Evolutionary conservation across 768 basidiomycete species (phyloP).

Genomic region (Auricularia heimuer): DNA sequence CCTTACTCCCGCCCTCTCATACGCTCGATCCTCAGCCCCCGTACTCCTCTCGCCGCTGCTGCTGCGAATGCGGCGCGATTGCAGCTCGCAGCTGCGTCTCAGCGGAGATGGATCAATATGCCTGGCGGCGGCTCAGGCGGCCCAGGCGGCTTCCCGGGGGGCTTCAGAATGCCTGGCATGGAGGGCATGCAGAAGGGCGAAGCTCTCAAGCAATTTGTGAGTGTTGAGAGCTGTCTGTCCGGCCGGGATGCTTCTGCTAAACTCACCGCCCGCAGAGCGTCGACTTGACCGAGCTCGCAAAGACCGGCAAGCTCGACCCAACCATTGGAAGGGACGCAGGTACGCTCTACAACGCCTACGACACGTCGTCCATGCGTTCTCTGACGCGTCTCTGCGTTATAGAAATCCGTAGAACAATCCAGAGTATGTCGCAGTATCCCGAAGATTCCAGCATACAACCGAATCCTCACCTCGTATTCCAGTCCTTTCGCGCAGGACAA

Average conservation of each 20-base stretch:
- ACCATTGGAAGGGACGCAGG: conserved; percentile 85
- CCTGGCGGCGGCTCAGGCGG: neutral
- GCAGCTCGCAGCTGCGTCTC: no score
- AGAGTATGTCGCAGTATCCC: conserved; percentile 35
- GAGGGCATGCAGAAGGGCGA: conserved; percentile 53
- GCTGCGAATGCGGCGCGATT: no score
- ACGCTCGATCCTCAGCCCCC: no score
- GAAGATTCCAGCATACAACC: neutral
- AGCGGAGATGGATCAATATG: neutral
- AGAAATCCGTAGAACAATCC: conserved; percentile 86
- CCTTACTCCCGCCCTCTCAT: no score
- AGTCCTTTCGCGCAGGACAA: conserved; percentile 83
- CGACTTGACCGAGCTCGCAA: conserved; percentile 78
- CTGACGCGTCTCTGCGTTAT: conserved; percentile 9
- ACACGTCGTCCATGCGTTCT: neutral
- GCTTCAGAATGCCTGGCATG: conserved; percentile 1
- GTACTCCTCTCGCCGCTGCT: no score
- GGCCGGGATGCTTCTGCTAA: conserved; percentile 1
- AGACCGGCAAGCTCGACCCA: conserved; percentile 79
- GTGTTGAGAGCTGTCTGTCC: conserved; percentile 15
- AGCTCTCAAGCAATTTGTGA: conserved; percentile 69
- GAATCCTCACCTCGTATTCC: neutral
- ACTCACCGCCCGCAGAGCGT: conserved; percentile 40
- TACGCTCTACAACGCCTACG: conserved; percentile 14
- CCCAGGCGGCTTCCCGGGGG: conserved; percentile 3